These are phyloP conservation scores for Mortierella alpina DNA, from an alignment of 192 early-diverging fungal species.

Conservation along the genomic window DNA sequence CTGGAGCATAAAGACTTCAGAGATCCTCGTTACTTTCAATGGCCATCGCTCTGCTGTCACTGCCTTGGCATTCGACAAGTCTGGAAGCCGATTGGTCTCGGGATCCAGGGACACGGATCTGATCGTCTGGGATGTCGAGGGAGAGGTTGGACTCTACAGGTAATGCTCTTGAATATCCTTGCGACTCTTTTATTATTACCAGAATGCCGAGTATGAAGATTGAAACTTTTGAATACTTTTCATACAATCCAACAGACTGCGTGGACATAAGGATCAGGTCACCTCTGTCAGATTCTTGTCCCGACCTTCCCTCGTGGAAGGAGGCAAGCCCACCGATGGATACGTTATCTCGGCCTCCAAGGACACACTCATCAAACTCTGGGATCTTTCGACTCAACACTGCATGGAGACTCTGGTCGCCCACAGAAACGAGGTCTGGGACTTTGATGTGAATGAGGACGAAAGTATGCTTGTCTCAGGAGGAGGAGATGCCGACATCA, in stretches of 20 bases:
- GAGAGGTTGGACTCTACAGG: conserved; percentile 85
- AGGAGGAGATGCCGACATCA: conserved; percentile 84
- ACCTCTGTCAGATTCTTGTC: conserved; percentile 78
- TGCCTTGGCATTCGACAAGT: conserved; percentile 82
- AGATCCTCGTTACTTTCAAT: conserved; percentile 81
- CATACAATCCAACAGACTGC: conserved; percentile 63
- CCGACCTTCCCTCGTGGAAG: conserved; percentile 38
- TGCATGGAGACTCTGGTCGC: conserved; percentile 94
- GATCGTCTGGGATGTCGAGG: conserved; percentile 95
- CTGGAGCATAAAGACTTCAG: conserved; percentile 72
- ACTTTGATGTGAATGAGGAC: conserved; percentile 76
- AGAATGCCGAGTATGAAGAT: not conserved
- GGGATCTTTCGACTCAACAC: conserved; percentile 94
- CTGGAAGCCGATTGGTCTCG: conserved; percentile 87
- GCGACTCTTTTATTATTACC: not conserved
- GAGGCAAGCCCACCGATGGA: conserved; percentile 64
- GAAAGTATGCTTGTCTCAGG: conserved; percentile 83
- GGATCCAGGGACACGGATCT: conserved; percentile 95
- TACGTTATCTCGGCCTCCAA: conserved; percentile 92
- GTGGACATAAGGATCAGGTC: conserved; percentile 96
- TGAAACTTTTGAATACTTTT: not conserved
- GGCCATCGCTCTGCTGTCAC: conserved; percentile 92
- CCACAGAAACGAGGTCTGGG: conserved; percentile 96
- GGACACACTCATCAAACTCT: conserved; percentile 95
- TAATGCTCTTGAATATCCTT: conserved; percentile 4